A percentile compares a stretch with the other conserved stretches of the same genome.
phyloP scores from a whole-genome alignment of 768 basidiomycete species.

The Lentinula lateritia region DNA sequence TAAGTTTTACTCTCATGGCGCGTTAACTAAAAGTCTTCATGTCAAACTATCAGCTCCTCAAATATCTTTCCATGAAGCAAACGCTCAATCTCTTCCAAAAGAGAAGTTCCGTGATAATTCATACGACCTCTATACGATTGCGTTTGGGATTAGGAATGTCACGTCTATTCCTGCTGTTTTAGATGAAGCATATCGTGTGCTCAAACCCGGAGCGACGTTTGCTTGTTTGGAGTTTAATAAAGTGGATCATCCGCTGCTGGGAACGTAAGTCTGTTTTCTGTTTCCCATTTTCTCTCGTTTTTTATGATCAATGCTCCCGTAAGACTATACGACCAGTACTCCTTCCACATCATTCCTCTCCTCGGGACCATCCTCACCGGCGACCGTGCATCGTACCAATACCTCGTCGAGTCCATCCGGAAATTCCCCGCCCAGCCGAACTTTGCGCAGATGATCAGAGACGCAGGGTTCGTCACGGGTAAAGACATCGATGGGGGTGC shows the following conservation, averaged over 20 bases:
- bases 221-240: slow-evolving; percentile 95
- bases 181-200: slow-evolving; percentile 84
- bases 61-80: slow-evolving; percentile 87
- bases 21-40: background rate
- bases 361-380: slow-evolving; percentile 96
- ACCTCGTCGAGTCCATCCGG: slow-evolving; percentile 95
- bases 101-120: slow-evolving; percentile 72
- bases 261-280: slow-evolving; percentile 55
- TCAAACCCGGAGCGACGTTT: slow-evolving; percentile 95
- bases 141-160: slow-evolving; percentile 97
- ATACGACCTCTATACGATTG: slow-evolving; percentile 96
- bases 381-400: slow-evolving; percentile 93
- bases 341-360: slow-evolving; percentile 91
- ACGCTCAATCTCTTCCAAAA: slow-evolving; percentile 75
- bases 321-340: slow-evolving; percentile 92
- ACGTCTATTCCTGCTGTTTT: slow-evolving; percentile 88
- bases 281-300: background rate
- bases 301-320: slow-evolving; percentile 9
- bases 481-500: slow-evolving; percentile 73
- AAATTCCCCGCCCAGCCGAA: slow-evolving; percentile 85
- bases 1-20: slow-evolving; percentile 31
- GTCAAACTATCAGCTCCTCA: slow-evolving; percentile 63
- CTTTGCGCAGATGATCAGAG: slow-evolving; percentile 84
- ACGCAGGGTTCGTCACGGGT: slow-evolving; percentile 78
- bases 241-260: slow-evolving; percentile 82